Base-by-base conservation (phyloP, 1,139 yeast genomes). In the Meyerozyma elateridarum region DNA sequence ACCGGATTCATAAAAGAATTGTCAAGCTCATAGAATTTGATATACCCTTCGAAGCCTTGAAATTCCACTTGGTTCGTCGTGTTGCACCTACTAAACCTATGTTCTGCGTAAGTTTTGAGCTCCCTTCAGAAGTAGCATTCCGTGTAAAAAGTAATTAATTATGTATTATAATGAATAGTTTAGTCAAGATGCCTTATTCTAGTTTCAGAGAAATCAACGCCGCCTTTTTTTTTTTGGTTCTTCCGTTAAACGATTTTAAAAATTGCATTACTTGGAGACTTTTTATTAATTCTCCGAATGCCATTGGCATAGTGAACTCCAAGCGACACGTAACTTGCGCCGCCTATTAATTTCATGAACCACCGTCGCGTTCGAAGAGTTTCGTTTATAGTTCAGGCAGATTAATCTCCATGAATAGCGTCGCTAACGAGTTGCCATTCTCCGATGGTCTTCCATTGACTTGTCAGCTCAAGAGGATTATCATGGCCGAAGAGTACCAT, bases 11-110 rank as follows among this genome's bases (percentile, higher is more conserved):
- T 41, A 49, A 54, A 8, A 74, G 80, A 36, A 73, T 91, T 15
- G 59, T 71, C n/a, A 52, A 64, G 1, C 60, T 76, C 17, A 59
- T 91, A 42, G 64, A 70, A 2, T 67, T 46, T 46, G 64, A 72
- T 1, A 59, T 79, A 12, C 61, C 77, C 2, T 55, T 70, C 15
- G 66, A 64, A 5, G 50, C 59, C 0, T 61, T 84, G 27, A 51
- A 59, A 1, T 83, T 88, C 56, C 97, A 89, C 51, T 63, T 82
- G 43, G 98, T 93, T 9, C 75, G 98, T 49, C 80, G 79, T 52
- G 98, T 93, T 9, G 91, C 98, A 0, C 98, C 98, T 2, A 87
- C 96, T 2, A 93, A 91, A 54, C 91, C 91, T 20, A 91, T 91
- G 98, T 89, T 76, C 53, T 88, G 97, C 55, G 85, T 85, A 4